Conservation (phyloP, 2,329 filamentous ascomycete genomes). For the Arthrobotrys sinensis region DNA sequence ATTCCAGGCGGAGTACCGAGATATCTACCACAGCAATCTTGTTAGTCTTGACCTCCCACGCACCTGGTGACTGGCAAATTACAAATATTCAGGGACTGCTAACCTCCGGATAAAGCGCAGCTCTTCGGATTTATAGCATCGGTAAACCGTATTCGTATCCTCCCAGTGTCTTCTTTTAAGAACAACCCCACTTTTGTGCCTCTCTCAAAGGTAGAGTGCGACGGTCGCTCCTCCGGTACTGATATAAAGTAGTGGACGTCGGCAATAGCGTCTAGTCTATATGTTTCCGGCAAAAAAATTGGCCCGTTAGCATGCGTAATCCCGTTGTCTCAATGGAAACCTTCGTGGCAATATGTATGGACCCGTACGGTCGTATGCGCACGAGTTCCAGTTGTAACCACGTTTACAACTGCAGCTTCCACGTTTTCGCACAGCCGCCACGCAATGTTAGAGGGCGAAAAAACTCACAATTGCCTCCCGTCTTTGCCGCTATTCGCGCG, state of each 20-base stretch:
- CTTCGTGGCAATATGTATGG: constrained; percentile 1
- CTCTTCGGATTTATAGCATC: constrained; percentile 45
- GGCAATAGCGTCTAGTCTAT: constrained; percentile 55
- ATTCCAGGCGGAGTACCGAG: constrained; percentile 45
- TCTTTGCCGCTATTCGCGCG: constrained; percentile 60
- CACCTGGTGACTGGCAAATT: not conserved
- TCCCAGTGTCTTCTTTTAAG: constrained; percentile 52
- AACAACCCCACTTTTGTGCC: constrained; percentile 56
- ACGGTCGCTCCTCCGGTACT: constrained; percentile 56
- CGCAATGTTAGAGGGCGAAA: not conserved
- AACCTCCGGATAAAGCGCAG: constrained; percentile 55
- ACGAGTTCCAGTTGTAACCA: constrained; percentile 6
- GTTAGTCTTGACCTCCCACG: not conserved
- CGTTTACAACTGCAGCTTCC: constrained; percentile 11
- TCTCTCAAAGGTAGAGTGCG: constrained; percentile 52
- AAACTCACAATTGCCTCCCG: constrained; percentile 55
- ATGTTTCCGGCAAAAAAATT: not conserved
- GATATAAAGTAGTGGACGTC: constrained; percentile 59
- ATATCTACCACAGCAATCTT: constrained; percentile 27
- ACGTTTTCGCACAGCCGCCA: not conserved
- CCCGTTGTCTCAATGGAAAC: too few relatives aligned
- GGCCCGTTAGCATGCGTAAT: not conserved
- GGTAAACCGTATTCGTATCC: constrained; percentile 51
- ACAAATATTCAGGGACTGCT: constrained; percentile 32
- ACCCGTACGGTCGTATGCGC: not conserved